Evolutionary conservation across 73 alveolate genomes (phyloP), one percentile per base, ranked within the genome.

Genomic region (Stentor roeselii): DNA sequence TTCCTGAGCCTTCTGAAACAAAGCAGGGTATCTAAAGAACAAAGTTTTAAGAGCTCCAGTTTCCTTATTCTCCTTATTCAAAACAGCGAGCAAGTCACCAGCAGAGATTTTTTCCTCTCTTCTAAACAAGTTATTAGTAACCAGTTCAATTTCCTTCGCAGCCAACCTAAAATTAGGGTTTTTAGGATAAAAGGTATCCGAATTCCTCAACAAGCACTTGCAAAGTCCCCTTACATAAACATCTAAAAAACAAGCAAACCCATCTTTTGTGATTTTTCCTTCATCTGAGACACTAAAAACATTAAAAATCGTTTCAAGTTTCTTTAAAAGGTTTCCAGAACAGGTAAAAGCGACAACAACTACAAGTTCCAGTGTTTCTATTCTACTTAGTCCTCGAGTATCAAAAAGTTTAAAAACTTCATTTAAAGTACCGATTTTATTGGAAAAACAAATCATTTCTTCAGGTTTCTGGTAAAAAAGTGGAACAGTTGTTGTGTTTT

Each of bases 381-480:
- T 76, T 76, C 84, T 76, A 27, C 40, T 15, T 41, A 76, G n/a
- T 21, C 78, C 84, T 0, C 84, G 60, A 34, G 84, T 39, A 39
- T 76, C 84, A 39, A 76, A 76, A 15, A 76, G 84, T 30, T 76
- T 76, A 38, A 76, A 76, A 39, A 76, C 59, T 35, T 76, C 84
- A 21, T 76, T 27, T 21, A 76, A 67, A 2, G 74, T 41, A 38
- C n/a, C 34, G 15, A 40, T 21, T 76, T 76, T 76, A 37, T 41
- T 76, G 74, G 84, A 76, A 76, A 76, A 39, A 1, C 14, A 27
- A 37, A 32, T 67, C 36, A 76, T 31, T 39, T 76, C 84, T 1
- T 37, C 59, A 37, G 15, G 30, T 37, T 41, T 15, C 35, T 37
- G 27, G 39, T 36, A 15, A 36, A 76, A 78, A 37, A n/a, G 34